phyloP scores from a whole-genome alignment of 495 filamentous ascomycete genomes.

The Penicillium bovifimosum region DNA sequence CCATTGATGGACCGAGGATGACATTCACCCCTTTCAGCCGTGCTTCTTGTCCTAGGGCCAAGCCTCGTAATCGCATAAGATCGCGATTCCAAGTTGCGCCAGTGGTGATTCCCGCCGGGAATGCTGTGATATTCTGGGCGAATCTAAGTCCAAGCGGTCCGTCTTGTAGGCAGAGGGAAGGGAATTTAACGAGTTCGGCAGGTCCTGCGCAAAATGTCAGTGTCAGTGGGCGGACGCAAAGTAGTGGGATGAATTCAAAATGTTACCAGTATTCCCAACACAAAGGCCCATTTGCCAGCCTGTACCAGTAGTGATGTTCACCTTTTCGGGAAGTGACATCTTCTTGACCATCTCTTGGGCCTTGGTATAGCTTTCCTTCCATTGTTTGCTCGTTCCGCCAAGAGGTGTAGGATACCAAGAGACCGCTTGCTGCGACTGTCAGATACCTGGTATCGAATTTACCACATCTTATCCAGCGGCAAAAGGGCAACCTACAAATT shows the following conservation, averaged over 20 bases:
- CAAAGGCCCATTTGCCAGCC: slow-evolving; percentile 89
- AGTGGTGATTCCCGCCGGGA: slow-evolving; percentile 78
- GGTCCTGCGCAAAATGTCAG: slow-evolving; percentile 38
- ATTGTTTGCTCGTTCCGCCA: slow-evolving; percentile 67
- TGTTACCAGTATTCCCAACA: slow-evolving; percentile 73
- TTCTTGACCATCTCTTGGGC: slow-evolving; percentile 68
- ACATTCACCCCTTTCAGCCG: slow-evolving; percentile 69
- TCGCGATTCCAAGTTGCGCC: slow-evolving; percentile 85
- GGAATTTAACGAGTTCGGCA: slow-evolving; percentile 67
- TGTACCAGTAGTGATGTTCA: slow-evolving; percentile 89
- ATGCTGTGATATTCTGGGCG: slow-evolving; percentile 69
- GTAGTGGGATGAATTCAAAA: neutral
- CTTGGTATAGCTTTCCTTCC: slow-evolving; percentile 77
- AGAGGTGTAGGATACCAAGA: slow-evolving; percentile 82
- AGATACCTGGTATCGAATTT: neutral
- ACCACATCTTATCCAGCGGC: neutral
- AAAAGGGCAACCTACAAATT: slow-evolving; percentile 17
- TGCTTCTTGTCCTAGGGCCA: slow-evolving; percentile 64
- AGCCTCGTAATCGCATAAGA: slow-evolving; percentile 66
- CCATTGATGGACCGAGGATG: slow-evolving; percentile 70
- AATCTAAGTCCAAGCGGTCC: slow-evolving; percentile 80
- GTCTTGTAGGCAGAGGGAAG: slow-evolving; percentile 83
- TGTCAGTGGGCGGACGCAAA: neutral
- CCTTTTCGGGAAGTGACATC: slow-evolving; percentile 88
- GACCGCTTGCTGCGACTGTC: slow-evolving; percentile 40